Evolutionary conservation across 1,139 yeast species (phyloP).

Genomic region (Barnettozyma hawaiiensis): DNA sequence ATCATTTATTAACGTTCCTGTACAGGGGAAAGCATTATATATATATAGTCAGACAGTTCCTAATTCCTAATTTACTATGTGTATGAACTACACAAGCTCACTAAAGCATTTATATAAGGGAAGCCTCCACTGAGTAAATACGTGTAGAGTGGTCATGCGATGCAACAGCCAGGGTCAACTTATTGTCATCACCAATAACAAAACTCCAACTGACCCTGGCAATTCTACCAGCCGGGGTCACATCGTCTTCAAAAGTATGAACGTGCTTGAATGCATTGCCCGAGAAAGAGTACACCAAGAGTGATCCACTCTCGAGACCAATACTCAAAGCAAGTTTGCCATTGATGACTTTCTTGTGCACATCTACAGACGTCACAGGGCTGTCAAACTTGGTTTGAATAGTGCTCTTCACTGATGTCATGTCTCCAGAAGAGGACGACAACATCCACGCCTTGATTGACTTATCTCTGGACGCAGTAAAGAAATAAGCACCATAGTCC

Average conservation of each 20-base stretch:
- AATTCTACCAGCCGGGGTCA: conserved; percentile 58
- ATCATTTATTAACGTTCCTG: too few species aligned
- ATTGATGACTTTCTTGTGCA: conserved; percentile 31
- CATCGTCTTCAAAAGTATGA: conserved; percentile 30
- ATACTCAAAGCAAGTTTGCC: conserved; percentile 43
- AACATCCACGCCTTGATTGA: conserved; percentile 66
- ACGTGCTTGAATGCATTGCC: conserved; percentile 28
- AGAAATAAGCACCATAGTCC: conserved; percentile 40
- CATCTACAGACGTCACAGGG: conserved; percentile 73
- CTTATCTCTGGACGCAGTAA: conserved; percentile 88
- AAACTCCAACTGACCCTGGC: conserved; percentile 54
- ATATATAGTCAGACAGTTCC: too few species aligned
- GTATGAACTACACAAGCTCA: too few species aligned
- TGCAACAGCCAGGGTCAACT: conserved; percentile 51
- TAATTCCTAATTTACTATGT: too few species aligned
- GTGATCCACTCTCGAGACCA: conserved; percentile 69
- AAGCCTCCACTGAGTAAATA: conserved; percentile 34
- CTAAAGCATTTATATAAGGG: background rate
- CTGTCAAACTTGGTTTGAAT: conserved; percentile 38
- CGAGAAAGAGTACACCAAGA: conserved; percentile 32
- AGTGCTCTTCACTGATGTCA: conserved; percentile 24
- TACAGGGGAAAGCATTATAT: too few species aligned
- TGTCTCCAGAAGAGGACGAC: conserved; percentile 11
- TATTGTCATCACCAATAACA: conserved; percentile 21
- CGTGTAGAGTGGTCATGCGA: conserved; percentile 69